Evolutionary conservation across 108 stramenopile genomes (phyloP).

Genomic region (Pseudonitzschia delicatissima): DNA sequence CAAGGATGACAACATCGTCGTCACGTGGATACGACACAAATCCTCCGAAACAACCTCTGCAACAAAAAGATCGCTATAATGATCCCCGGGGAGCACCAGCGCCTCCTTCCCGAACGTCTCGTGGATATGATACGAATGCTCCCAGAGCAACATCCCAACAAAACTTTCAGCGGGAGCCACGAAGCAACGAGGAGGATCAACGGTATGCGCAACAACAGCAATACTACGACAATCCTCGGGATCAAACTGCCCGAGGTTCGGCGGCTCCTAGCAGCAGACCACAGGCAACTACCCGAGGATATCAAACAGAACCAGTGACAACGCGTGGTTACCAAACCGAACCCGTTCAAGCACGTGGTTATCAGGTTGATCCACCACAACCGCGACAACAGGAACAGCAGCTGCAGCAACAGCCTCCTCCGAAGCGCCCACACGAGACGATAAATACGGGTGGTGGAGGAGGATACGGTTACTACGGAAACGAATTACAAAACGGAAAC

Average conservation of each 20-base stretch:
- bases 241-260: background rate
- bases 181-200: background rate
- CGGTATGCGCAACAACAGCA: background rate
- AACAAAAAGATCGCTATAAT: background rate
- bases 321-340: too few species aligned
- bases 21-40: slow-evolving; percentile 1
- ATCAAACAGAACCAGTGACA: background rate
- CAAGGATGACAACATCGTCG: too few species aligned
- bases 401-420: background rate
- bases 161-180: background rate
- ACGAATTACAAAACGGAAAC: background rate
- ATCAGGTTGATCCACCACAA: background rate
- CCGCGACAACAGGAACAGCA: background rate
- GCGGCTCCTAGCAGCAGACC: too few species aligned
- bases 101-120: too few species aligned
- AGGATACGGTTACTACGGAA: too few species aligned
- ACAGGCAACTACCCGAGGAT: too few species aligned
- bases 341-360: too few species aligned
- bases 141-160: too few species aligned
- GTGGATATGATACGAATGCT: too few species aligned
- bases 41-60: background rate
- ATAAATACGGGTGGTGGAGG: too few species aligned
- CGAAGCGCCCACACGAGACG: too few species aligned
- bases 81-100: too few species aligned
- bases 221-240: background rate